phyloP scores from a whole-genome alignment of 148 eudicot species.

The Beta vulgaris region DNA sequence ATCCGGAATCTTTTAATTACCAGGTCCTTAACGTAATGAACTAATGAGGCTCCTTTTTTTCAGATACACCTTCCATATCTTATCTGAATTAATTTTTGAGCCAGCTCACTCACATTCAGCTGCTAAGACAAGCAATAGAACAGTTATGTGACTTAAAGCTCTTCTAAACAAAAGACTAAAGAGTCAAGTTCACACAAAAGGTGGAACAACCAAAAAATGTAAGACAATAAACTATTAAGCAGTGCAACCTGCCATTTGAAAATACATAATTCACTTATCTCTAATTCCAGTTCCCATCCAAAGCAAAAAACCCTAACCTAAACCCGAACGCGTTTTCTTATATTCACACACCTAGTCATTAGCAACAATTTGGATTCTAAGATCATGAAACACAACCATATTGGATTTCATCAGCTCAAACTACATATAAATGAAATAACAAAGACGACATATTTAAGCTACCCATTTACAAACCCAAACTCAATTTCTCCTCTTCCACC shows the following conservation, averaged over 20 bases:
- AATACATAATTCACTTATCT: neutral
- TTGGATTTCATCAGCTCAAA: neutral
- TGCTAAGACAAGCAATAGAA: neutral
- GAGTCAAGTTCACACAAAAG: neutral
- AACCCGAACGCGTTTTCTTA: neutral
- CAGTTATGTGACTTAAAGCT: neutral
- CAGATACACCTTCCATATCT: neutral
- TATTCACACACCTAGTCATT: neutral
- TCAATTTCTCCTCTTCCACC: neutral
- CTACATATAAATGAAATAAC: neutral
- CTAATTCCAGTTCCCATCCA: neutral
- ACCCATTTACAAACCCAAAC: neutral
- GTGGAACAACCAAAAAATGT: neutral
- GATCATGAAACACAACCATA: slow-evolving; percentile 5
- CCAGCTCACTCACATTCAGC: neutral
- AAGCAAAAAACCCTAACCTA: neutral
- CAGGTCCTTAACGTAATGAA: neutral
- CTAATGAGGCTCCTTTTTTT: neutral
- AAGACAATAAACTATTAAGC: neutral
- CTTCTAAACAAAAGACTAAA: neutral
- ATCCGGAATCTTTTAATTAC: neutral
- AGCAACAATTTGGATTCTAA: neutral
- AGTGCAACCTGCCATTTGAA: neutral
- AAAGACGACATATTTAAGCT: too few relatives aligned
- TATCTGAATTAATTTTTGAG: neutral